Evolutionary conservation across 176 grass and related monocot genomes (phyloP), one percentile per base, ranked within the genome.

Genomic region (Lolium multiflorum): DNA sequence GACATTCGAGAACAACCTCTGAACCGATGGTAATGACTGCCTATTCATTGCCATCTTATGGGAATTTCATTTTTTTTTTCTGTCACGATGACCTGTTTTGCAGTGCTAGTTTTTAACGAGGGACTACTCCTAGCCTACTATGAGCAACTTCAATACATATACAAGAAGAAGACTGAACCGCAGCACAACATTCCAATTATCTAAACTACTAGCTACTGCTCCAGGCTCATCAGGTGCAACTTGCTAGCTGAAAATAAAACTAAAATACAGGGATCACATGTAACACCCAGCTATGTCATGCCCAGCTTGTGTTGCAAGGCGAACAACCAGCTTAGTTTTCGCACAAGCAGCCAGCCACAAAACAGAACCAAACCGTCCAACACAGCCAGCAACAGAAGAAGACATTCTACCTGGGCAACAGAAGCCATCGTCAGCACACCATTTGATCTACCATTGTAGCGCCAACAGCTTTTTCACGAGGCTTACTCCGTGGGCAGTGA

Each of bases 1-100:
- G 76, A 79, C 73, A 51, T 78, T 64, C 79, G 80, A 83, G 54
- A 82, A 65, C 44, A 78, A 78, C 89, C 46, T 58, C 65, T 37
- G 55, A 90, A 47, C 89, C 57, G 64, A 78, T 62, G n/a, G 20
- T 55, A 35, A 39, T 90, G 55, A 54, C 70, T 31, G 22, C 68
- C 12, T 35, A 21, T 38, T 20, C 71, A 63, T 65, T 20, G 24
- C 55, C 74, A 39, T 24, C 5, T 26, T 79, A 24, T 7, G 31
- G 18, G 26, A 47, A 43, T 35, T 44, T 7, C 5, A 3, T 38
- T 5, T 88, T 16, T 56, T 61, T 43, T 15, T 35, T 10, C 20
- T 65, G 43, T 51, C 5, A 58, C 70, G 21, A 67, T 52, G 26
- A 44, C 5, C n/a, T 77, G 49, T 67, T 77, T 69, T 83, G 6